phyloP scores from a whole-genome alignment of 169 alveolate genomes.

The Hepatocystis sp. region DNA sequence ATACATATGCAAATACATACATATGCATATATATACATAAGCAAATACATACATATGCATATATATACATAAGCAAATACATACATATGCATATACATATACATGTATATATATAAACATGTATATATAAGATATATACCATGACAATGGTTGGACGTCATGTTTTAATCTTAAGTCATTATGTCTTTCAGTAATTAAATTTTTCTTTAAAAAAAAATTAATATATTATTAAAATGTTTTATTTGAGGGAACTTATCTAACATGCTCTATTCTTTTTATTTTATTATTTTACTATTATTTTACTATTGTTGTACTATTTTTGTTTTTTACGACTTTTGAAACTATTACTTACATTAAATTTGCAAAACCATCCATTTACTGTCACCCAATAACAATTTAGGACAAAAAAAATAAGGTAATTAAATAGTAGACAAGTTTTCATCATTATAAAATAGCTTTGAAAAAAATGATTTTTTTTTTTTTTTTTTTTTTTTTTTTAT shows the following conservation, averaged over 20 bases:
- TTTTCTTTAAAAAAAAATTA: constrained; percentile 19
- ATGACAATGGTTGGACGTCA: constrained; percentile 35
- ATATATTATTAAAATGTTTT: neutral
- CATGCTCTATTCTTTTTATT: neutral
- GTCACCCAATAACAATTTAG: constrained; percentile 4
- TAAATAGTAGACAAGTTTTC: constrained; percentile 3
- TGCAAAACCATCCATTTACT: constrained; percentile 17
- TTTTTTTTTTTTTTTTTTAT: neutral
- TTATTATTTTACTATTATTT: neutral
- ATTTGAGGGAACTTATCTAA: no score
- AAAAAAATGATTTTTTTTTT: neutral
- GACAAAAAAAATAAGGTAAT: constrained; percentile 17
- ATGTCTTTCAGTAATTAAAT: constrained; percentile 61
- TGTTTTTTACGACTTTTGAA: constrained; percentile 1
- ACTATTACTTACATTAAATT: constrained; percentile 19
- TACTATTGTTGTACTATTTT: neutral
- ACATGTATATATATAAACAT: constrained; percentile 1
- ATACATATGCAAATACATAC: neutral
- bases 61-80: neutral
- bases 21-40: neutral
- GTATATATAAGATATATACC: constrained; percentile 8
- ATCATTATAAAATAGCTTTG: neutral
- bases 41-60: no score
- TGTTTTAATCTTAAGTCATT: constrained; percentile 57
- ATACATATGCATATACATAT: neutral